Evolutionary conservation across 2,329 filamentous ascomycete species (phyloP).

Genomic region (Pseudogymnoascus sp.): DNA sequence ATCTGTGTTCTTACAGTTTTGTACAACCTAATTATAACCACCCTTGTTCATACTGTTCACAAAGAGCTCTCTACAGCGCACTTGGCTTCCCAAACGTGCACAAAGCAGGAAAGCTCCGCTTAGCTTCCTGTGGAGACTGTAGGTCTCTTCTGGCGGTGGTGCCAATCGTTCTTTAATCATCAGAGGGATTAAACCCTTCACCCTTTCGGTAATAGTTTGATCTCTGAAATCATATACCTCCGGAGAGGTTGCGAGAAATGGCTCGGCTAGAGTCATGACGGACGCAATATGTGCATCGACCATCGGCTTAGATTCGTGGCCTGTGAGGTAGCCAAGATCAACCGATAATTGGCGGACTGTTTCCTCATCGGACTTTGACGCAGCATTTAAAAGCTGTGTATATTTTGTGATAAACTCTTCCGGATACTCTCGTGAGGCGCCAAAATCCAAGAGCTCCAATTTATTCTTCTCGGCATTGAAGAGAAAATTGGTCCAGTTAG

Average conservation of each 20-base stretch:
- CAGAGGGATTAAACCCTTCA: slow-evolving; percentile 77
- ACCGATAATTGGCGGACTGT: slow-evolving; percentile 61
- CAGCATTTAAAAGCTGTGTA: slow-evolving; percentile 69
- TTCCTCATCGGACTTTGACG: slow-evolving; percentile 58
- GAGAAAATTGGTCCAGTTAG: slow-evolving; percentile 98
- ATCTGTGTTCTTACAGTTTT: not conserved
- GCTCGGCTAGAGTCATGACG: slow-evolving; percentile 84
- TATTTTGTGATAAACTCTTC: slow-evolving; percentile 72
- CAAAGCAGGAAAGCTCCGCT: slow-evolving; percentile 93
- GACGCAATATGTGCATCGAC: slow-evolving; percentile 82
- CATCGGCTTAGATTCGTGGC: slow-evolving; percentile 79
- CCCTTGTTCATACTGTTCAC: slow-evolving; percentile 31
- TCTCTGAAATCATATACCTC: slow-evolving; percentile 85
- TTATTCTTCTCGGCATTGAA: slow-evolving; percentile 66
- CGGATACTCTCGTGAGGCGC: slow-evolving; percentile 80
- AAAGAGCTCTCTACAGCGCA: slow-evolving; percentile 76
- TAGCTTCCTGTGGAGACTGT: slow-evolving; percentile 87
- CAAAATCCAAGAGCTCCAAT: slow-evolving; percentile 91
- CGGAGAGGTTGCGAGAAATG: slow-evolving; percentile 68
- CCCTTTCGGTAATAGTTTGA: slow-evolving; percentile 93
- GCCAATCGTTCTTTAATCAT: slow-evolving; percentile 86
- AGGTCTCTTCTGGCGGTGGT: slow-evolving; percentile 95
- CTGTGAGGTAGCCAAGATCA: slow-evolving; percentile 82
- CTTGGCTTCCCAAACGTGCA: slow-evolving; percentile 72
- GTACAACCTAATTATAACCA: slow-evolving; percentile 11